Conservation (phyloP, 345 rosid genomes). For the Aquilaria yunnanensis region DNA sequence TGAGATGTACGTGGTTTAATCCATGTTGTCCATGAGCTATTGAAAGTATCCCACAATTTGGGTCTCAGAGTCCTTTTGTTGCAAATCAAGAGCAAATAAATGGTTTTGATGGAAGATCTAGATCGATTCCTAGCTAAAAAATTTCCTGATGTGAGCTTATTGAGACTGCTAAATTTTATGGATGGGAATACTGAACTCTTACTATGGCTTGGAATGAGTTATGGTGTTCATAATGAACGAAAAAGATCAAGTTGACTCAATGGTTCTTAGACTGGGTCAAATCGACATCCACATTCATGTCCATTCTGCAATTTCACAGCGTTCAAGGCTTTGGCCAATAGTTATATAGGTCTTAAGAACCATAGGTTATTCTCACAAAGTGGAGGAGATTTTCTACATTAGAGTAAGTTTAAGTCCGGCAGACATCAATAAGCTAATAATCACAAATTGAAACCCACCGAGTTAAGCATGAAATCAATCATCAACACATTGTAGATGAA, state of each 20-base stretch:
- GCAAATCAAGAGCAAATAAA: conserved; percentile 27
- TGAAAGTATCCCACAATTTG: conserved; percentile 25
- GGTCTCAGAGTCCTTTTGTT: conserved; percentile 33
- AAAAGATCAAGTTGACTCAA: conserved; percentile 48
- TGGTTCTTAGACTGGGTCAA: conserved; percentile 55
- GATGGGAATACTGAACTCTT: conserved; percentile 35
- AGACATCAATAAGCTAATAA: conserved; percentile 70
- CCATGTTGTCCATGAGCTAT: not conserved
- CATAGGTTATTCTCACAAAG: conserved; percentile 72
- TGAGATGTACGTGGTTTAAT: conserved; percentile 38
- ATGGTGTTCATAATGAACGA: conserved; percentile 60
- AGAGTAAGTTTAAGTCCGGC: conserved; percentile 76
- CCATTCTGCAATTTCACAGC: conserved; percentile 71
- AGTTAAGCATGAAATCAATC: too few species aligned
- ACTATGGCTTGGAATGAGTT: conserved; percentile 50
- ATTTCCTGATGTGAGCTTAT: not conserved
- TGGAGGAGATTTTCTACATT: conserved; percentile 63
- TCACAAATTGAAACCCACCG: conserved; percentile 70
- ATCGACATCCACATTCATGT: conserved; percentile 68
- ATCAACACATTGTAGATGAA: conserved; percentile 49
- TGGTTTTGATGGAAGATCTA: conserved; percentile 2
- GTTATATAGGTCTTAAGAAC: conserved; percentile 67
- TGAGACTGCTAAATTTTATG: conserved; percentile 42
- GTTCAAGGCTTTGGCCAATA: conserved; percentile 59
- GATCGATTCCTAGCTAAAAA: too few species aligned